phyloP scores from a whole-genome alignment of 495 filamentous ascomycete species.

The Evernia prunastri region DNA sequence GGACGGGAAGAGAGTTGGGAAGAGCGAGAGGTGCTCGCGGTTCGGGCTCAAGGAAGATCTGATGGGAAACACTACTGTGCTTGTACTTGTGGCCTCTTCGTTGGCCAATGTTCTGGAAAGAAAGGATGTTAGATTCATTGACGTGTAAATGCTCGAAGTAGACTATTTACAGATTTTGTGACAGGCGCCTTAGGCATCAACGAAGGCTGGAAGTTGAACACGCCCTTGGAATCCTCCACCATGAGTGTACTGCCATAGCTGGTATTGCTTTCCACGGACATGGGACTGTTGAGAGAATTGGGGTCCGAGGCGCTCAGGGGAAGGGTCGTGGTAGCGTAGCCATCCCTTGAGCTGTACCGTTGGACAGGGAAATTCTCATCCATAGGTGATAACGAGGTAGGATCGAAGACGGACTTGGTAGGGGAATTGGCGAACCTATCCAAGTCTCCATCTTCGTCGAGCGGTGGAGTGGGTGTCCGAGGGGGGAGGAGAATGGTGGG shows the following conservation, averaged over 20 bases:
- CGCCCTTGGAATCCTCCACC: conserved; percentile 44
- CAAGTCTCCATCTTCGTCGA: conserved; percentile 45
- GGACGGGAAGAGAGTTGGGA: conserved; percentile 90
- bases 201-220: conserved; percentile 93
- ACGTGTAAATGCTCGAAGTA: conserved; percentile 8
- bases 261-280: conserved; percentile 34
- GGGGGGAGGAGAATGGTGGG: conserved; percentile 54
- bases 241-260: conserved; percentile 35
- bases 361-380: conserved; percentile 42
- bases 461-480: conserved; percentile 62
- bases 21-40: conserved; percentile 79
- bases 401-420: conserved; percentile 45
- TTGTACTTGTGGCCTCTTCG: conserved; percentile 96
- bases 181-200: conserved; percentile 68
- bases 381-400: conserved; percentile 59
- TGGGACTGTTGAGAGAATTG: conserved; percentile 40
- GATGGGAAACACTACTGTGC: conserved; percentile 91
- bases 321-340: conserved; percentile 19
- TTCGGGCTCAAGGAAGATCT: conserved; percentile 94
- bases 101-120: conserved; percentile 70
- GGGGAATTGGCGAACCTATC: conserved; percentile 31
- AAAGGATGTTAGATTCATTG: conserved; percentile 9
- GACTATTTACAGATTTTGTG: conserved; percentile 63
- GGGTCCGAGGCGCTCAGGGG: conserved; percentile 36
- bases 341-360: conserved; percentile 32